Percentiles rank a stretch among this genome's conserved stretches.
phyloP scores from a whole-genome alignment of 441 rosid species.

The Kokia cookei region DNA sequence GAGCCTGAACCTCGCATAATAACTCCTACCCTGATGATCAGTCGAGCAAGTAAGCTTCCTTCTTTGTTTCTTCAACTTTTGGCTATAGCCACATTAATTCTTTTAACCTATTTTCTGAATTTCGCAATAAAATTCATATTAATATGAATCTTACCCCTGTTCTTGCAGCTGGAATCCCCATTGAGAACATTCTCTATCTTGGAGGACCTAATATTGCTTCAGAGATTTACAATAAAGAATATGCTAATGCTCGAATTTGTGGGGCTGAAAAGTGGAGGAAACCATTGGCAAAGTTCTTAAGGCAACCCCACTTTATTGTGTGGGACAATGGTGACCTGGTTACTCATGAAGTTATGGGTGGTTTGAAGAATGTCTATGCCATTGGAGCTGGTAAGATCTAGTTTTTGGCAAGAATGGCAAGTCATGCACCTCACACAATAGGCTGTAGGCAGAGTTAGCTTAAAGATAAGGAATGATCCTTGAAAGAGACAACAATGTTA shows the following conservation, averaged over 20 bases:
- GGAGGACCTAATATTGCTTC: slow-evolving; percentile 99
- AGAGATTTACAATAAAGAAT: slow-evolving; percentile 85
- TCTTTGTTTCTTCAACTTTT: slow-evolving; percentile 13
- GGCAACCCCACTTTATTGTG: slow-evolving; percentile 93
- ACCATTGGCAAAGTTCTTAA: slow-evolving; percentile 75
- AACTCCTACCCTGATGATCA: slow-evolving; percentile 93
- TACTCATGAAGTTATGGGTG: slow-evolving; percentile 83
- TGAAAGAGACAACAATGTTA: not conserved
- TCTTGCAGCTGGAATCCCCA: slow-evolving; percentile 64
- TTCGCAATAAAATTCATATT: not conserved
- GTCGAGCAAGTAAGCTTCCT: slow-evolving; percentile 70
- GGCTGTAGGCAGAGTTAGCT: not conserved
- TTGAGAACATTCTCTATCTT: slow-evolving; percentile 83
- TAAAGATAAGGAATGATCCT: not conserved
- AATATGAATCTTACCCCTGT: not conserved
- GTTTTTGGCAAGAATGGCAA: not conserved
- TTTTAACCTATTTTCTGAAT: not conserved
- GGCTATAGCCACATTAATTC: not conserved
- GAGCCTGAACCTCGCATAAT: slow-evolving; percentile 78
- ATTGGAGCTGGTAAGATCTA: slow-evolving; percentile 82
- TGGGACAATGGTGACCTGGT: slow-evolving; percentile 94
- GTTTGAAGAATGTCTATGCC: slow-evolving; percentile 96
- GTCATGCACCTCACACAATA: not conserved
- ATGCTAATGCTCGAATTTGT: slow-evolving; percentile 97
- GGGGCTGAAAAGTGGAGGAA: slow-evolving; percentile 97